Evolutionary conservation across 78 protist genomes (phyloP), one percentile per base, ranked within the genome.

Genomic region (Planoprotostelium fungivorum): DNA sequence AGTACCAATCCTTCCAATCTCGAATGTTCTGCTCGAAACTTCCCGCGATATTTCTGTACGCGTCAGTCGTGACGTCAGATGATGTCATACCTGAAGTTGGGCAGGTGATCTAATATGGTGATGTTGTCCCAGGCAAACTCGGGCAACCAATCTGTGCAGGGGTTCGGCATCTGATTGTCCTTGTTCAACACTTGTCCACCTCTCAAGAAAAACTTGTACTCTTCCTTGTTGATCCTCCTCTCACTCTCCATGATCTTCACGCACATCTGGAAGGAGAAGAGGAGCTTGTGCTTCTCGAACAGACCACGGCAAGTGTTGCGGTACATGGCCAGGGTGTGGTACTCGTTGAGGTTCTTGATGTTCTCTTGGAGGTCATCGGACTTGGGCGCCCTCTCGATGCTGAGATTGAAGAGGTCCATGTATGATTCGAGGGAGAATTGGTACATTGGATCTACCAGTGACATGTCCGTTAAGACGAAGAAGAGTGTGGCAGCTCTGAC

Each of bases 391-490:
- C 73, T 51, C 73, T 51, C 73, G 5, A 97, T 94, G 28, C 93
- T 88, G 0, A 34, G 0, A 5, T 51, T 38, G 89, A 96, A 97
- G 28, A 97, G 95, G 34, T 28, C 35, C 36, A 95, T 9, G 89
- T 95, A 96, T 98, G 98, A 98, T 38, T 88, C 89, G 35, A 98
- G 95, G 31, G 97, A 95, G 95, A 95, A 95, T 88, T 98, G 98
- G 91, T 98, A 98, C 99, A 98, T 98, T 9, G 99, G 98, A 37
- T 98, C 98, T 25, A 96, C 86, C 29, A 0, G n/a, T 1, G 96
- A 39, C 34, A 98, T 87, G 83, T 88, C 95, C 36, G 96, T 29
- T 28, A 97, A 89, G 93, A 96, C 91, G 95, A 98, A 98, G 95
- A 95, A 98, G 35, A 98, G 94, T n/a, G 90, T n/a, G 34, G 94